phyloP scores from a whole-genome alignment of 2,329 filamentous ascomycete species.

The Ophiostoma novo-ulmi region DNA sequence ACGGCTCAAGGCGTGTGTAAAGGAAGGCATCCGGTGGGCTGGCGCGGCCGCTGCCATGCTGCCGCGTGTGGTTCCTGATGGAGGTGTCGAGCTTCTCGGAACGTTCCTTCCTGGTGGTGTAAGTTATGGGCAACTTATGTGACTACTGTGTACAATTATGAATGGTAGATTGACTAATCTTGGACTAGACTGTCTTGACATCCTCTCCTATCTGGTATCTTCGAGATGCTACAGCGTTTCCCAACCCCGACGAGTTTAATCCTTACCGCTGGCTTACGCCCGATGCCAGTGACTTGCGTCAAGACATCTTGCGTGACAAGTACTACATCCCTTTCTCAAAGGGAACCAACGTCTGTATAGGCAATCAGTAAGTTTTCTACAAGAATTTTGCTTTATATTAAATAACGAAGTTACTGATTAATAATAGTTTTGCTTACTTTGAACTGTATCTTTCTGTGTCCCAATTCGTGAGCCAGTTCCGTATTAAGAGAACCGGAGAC shows the following conservation, averaged over 20 bases:
- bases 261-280: slow-evolving; percentile 21
- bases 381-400: not conserved
- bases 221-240: slow-evolving; percentile 18
- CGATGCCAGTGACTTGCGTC: slow-evolving; percentile 2
- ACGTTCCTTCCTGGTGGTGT: slow-evolving; percentile 19
- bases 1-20: slow-evolving; percentile 21
- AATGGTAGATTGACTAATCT: not conserved
- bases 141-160: not conserved
- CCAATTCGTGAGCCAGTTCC: not conserved
- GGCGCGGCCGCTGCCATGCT: slow-evolving; percentile 24
- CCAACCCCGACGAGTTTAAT: slow-evolving; percentile 20
- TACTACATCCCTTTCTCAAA: slow-evolving; percentile 25
- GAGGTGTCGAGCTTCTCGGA: slow-evolving; percentile 20
- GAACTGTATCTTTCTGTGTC: slow-evolving; percentile 3
- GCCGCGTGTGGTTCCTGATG: slow-evolving; percentile 21
- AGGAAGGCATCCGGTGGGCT: slow-evolving; percentile 24
- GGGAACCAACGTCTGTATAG: slow-evolving; percentile 24
- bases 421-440: not conserved
- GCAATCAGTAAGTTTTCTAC: slow-evolving; percentile 16
- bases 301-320: slow-evolving; percentile 17
- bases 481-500: not conserved
- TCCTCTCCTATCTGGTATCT: slow-evolving; percentile 25
- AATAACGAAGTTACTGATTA: not conserved
- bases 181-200: slow-evolving; percentile 17
- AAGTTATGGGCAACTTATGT: not conserved